Conservation (phyloP, 2,329 filamentous ascomycete genomes). For the Thermoascus crustaceus region DNA sequence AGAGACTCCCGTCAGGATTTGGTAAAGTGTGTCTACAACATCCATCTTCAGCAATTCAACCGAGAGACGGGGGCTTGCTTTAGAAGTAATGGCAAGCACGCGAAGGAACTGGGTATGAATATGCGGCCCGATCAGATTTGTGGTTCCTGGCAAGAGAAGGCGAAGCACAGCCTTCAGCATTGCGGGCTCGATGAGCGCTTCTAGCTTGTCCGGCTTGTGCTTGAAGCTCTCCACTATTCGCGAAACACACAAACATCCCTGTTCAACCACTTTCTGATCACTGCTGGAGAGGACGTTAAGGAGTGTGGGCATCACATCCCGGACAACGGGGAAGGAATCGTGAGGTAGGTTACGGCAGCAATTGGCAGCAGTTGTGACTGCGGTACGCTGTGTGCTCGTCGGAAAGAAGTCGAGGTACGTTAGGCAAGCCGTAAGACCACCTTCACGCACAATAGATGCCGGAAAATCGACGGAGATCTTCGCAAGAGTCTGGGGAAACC, state of each 20-base stretch:
- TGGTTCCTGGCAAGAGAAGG: conserved; percentile 83
- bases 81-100: conserved; percentile 81
- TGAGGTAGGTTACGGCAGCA: conserved; percentile 95
- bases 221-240: conserved; percentile 97
- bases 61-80: conserved; percentile 77
- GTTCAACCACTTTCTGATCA: conserved; percentile 94
- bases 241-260: conserved; percentile 90
- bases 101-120: conserved; percentile 96
- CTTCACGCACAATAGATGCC: conserved; percentile 88
- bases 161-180: conserved; percentile 77
- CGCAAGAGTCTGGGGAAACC: conserved; percentile 61
- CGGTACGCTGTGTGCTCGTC: conserved; percentile 91
- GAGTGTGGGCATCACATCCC: conserved; percentile 93
- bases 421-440: conserved; percentile 88
- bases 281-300: conserved; percentile 83
- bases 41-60: conserved; percentile 92
- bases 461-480: conserved; percentile 98
- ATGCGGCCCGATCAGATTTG: conserved; percentile 85
- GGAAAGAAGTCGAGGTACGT: conserved; percentile 97
- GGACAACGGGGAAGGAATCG: conserved; percentile 83
- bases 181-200: conserved; percentile 84
- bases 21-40: conserved; percentile 93
- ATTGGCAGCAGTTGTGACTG: conserved; percentile 94
- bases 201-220: conserved; percentile 75
- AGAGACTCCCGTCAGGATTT: conserved; percentile 92